Conservation (phyloP, 495 filamentous ascomycete genomes). For the Xylaria scruposa region DNA sequence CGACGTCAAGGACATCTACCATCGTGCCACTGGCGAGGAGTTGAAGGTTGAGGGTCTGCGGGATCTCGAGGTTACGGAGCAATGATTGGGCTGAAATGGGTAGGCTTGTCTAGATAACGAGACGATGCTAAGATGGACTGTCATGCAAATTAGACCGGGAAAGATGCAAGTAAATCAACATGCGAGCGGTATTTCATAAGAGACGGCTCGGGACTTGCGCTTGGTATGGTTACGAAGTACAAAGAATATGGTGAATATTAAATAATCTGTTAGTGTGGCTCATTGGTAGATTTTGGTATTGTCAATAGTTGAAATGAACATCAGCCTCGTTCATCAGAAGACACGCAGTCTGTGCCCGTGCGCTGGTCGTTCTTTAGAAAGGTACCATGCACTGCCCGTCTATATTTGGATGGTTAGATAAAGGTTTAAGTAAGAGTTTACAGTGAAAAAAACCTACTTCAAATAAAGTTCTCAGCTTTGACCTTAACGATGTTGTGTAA, state of each 20-base stretch:
- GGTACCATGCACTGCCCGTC: too few species aligned
- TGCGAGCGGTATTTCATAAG: background rate
- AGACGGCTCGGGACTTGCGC: background rate
- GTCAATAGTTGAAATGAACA: slow-evolving; percentile 7
- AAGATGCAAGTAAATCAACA: slow-evolving; percentile 6
- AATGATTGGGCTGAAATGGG: slow-evolving; percentile 37
- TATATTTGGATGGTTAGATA: background rate
- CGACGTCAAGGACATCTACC: slow-evolving; percentile 94
- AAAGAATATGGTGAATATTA: slow-evolving; percentile 4
- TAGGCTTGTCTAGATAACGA: background rate
- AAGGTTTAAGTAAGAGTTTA: too few species aligned
- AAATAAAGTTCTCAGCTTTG: too few species aligned
- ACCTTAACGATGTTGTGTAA: background rate
- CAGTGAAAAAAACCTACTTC: too few species aligned
- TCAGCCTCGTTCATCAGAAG: background rate
- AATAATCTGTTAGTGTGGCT: slow-evolving; percentile 2
- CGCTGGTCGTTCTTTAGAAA: background rate
- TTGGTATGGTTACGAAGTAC: slow-evolving; percentile 3
- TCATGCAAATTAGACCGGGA: slow-evolving; percentile 18
- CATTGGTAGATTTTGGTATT: slow-evolving; percentile 2
- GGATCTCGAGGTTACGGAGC: slow-evolving; percentile 61
- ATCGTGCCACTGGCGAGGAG: slow-evolving; percentile 84
- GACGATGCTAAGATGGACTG: background rate
- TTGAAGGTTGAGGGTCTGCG: slow-evolving; percentile 69
- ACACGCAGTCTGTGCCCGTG: background rate